Percentiles rank a stretch among this genome's conserved stretches.
phyloP scores from a whole-genome alignment of 2,329 filamentous ascomycete genomes.

The Aspergillus fumigatus region DNA sequence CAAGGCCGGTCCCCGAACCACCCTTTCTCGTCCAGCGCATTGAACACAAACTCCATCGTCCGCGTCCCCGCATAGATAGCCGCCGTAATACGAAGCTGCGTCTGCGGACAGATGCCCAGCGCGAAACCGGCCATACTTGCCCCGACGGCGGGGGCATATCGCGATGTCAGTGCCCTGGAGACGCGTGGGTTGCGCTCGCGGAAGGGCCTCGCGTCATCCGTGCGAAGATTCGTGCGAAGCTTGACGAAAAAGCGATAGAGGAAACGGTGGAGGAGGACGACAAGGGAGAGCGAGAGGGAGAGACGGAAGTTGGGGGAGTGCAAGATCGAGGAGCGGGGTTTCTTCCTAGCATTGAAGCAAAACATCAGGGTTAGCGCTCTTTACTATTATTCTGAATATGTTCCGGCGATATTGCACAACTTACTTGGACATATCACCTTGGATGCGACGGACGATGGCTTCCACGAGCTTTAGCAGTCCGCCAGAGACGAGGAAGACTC shows the following conservation, averaged over 20 bases:
- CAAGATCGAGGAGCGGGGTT: constrained; percentile 38
- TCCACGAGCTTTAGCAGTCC: constrained; percentile 61
- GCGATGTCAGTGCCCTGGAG: constrained; percentile 70
- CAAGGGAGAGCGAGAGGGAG: constrained; percentile 75
- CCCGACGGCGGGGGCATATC: constrained; percentile 82
- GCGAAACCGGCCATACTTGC: constrained; percentile 82
- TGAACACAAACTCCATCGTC: constrained; percentile 82
- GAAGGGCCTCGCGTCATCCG: constrained; percentile 75
- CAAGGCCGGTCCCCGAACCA: constrained; percentile 65
- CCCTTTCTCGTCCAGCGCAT: constrained; percentile 70
- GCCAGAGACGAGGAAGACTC: constrained; percentile 64
- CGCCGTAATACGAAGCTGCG: constrained; percentile 70
- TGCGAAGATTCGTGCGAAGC: constrained; percentile 71
- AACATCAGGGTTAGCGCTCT: not conserved
- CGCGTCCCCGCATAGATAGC: constrained; percentile 78
- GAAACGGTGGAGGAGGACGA: constrained; percentile 82
- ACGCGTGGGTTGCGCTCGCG: constrained; percentile 75
- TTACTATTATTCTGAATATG: not conserved
- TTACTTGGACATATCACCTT: constrained; percentile 21
- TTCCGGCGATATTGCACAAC: not conserved
- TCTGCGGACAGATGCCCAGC: constrained; percentile 68
- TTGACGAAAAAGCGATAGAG: constrained; percentile 85
- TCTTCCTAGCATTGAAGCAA: constrained; percentile 22
- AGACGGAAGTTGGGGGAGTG: constrained; percentile 67
- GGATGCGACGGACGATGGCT: constrained; percentile 37